A percentile compares a stretch with the other conserved stretches of the same genome.
phyloP scores from a whole-genome alignment of 2,329 filamentous ascomycete genomes.

The Exutisphaerella laricina region DNA sequence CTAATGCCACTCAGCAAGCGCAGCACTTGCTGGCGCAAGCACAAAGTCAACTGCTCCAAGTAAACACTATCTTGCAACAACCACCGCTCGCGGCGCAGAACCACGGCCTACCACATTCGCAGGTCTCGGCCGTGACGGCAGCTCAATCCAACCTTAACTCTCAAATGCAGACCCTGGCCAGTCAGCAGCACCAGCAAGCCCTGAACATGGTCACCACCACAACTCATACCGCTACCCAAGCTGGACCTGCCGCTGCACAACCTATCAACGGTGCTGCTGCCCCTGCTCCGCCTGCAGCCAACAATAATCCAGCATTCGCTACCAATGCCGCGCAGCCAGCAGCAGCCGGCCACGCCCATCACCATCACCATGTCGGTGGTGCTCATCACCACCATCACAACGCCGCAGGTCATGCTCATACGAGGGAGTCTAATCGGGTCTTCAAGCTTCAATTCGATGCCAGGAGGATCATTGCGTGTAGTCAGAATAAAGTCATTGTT shows the following conservation, averaged over 20 bases:
- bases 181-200: slow-evolving; percentile 15
- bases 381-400: slow-evolving; percentile 20
- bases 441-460: slow-evolving; percentile 98
- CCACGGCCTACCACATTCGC: slow-evolving; percentile 10
- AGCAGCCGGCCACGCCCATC: slow-evolving; percentile 22
- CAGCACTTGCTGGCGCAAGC: slow-evolving; percentile 20
- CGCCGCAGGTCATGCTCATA: slow-evolving; percentile 22
- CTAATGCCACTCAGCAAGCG: slow-evolving; percentile 11
- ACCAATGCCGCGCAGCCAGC: slow-evolving; percentile 26
- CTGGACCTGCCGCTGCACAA: background rate
- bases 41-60: slow-evolving; percentile 15
- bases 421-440: slow-evolving; percentile 54
- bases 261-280: background rate
- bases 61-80: slow-evolving; percentile 16
- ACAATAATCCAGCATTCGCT: background rate
- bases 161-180: slow-evolving; percentile 13
- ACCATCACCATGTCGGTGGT: slow-evolving; percentile 16
- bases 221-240: background rate
- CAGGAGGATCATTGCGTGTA: slow-evolving; percentile 87
- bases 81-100: slow-evolving; percentile 8
- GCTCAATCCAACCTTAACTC: slow-evolving; percentile 15
- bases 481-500: slow-evolving; percentile 83
- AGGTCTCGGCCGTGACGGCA: slow-evolving; percentile 15
- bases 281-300: background rate
- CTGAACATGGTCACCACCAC: slow-evolving; percentile 6